Conservation (phyloP, 2,329 filamentous ascomycete species). For the Alternaria postmessia region DNA sequence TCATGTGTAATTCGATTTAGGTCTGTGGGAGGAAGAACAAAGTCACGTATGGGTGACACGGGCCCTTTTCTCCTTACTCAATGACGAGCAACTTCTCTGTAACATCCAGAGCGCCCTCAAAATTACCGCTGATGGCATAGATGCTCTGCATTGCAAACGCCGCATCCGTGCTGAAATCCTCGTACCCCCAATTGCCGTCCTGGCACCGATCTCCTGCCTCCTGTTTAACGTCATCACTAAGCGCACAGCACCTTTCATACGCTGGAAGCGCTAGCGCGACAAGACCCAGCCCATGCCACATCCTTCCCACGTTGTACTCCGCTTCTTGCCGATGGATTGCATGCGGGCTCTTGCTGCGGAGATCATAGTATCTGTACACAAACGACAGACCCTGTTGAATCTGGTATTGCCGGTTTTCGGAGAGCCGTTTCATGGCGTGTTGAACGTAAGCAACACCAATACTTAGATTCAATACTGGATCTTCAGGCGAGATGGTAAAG, state of each 20-base stretch:
- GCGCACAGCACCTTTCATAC: conserved; percentile 68
- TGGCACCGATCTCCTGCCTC: conserved; percentile 26
- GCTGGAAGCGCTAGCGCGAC: conserved; percentile 74
- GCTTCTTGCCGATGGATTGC: conserved; percentile 72
- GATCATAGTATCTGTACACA: conserved; percentile 74
- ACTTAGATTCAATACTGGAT: conserved; percentile 80
- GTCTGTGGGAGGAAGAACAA: background rate
- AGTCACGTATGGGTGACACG: background rate
- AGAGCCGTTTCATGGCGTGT: conserved; percentile 86
- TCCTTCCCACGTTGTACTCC: conserved; percentile 79
- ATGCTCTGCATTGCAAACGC: conserved; percentile 78
- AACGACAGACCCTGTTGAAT: conserved; percentile 87
- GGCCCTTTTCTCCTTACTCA: conserved; percentile 26
- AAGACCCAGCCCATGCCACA: conserved; percentile 79
- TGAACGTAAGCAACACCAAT: conserved; percentile 82
- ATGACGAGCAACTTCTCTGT: conserved; percentile 65
- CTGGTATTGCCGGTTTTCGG: conserved; percentile 87
- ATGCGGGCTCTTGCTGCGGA: conserved; percentile 58
- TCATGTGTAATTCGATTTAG: background rate
- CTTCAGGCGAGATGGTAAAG: conserved; percentile 73
- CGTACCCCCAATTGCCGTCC: conserved; percentile 51
- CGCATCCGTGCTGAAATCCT: conserved; percentile 73
- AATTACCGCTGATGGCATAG: conserved; percentile 70
- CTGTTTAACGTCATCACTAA: conserved; percentile 56
- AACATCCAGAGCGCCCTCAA: conserved; percentile 65